Evolutionary conservation across 768 basidiomycete species (phyloP).

Genomic region (Lepiota venenata): DNA sequence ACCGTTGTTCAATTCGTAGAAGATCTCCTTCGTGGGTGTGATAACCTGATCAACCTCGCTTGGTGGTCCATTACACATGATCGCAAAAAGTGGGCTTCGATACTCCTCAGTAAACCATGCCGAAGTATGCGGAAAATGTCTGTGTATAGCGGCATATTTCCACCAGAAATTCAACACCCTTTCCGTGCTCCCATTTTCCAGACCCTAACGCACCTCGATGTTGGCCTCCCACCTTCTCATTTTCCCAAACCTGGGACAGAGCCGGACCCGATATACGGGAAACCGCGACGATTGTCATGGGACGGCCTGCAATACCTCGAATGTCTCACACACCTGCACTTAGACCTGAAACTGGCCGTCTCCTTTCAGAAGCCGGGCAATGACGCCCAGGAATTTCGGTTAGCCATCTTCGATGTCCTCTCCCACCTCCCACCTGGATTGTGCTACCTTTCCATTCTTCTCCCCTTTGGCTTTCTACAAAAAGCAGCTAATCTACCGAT

Average conservation of each 20-base stretch:
- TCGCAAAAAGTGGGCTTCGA: background rate
- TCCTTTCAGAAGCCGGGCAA: background rate
- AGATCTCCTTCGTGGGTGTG: background rate
- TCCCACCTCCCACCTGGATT: background rate
- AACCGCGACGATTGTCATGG: background rate
- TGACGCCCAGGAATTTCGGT: background rate
- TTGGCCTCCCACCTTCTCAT: background rate
- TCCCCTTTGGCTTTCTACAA: background rate
- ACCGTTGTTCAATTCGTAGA: background rate
- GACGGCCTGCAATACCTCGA: background rate
- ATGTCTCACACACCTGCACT: background rate
- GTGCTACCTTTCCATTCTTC: background rate
- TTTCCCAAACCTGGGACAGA: no score
- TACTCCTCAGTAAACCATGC: background rate
- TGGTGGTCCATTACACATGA: background rate
- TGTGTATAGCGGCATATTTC: background rate
- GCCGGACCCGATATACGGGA: no score
- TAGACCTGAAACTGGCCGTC: background rate
- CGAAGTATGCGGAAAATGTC: background rate
- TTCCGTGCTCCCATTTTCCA: background rate
- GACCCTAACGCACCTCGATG: slow-evolving; percentile 3
- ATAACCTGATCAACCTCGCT: background rate
- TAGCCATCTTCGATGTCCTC: background rate
- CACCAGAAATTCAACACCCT: background rate
- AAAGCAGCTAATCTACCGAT: background rate